Evolutionary conservation across 805 yeast species (phyloP), one percentile per base, ranked within the genome.

Genomic region (Suhomyces vadensis): DNA sequence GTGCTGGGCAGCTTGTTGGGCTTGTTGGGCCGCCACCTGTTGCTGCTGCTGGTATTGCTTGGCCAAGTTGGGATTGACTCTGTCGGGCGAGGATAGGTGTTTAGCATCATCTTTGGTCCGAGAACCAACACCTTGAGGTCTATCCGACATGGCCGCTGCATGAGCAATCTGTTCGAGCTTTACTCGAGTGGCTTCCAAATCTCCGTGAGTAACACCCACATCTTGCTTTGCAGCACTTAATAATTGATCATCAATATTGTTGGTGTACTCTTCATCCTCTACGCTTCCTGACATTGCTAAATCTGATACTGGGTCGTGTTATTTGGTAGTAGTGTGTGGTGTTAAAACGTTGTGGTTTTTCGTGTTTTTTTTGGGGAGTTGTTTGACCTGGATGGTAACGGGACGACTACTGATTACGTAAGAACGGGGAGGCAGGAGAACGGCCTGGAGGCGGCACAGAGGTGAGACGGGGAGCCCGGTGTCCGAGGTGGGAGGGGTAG

Each of bases 211-310:
- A 4, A 20, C 42, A 7, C 36, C 54, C 22, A 55, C 65, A 26
- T 63, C 69, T 40, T 65, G 70, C 48, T 68, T 69, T 40, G 61
- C 73, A 20, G 64, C 74, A 37, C 63, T 59, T 35, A 71, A 61
- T 43, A 71, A 56, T 54, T 71, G 76, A 51, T 71, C 75, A 51
- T 71, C 76, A 44, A 71, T 71, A 53, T 69, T 71, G 50, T 54
- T 52, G 41, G 65, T 42, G 50, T 58, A 60, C 42, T 58, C 64
- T 41, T 60, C 62, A 40, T 55, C 60, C 35, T 44, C 50, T 29
- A 43, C 44, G 27, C 44, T 40, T 29, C 49, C 25, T 22, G 38
- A 40, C 38, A 40, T 40, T 14, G 13, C 35, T 36, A 40, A 20
- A 22, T 21, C 23, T 38, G 31, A 38, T 27, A 27, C 31, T 38